Evolutionary conservation across 805 yeast genomes (phyloP).

Genomic region (Schizosaccharomyces osmophilus): DNA sequence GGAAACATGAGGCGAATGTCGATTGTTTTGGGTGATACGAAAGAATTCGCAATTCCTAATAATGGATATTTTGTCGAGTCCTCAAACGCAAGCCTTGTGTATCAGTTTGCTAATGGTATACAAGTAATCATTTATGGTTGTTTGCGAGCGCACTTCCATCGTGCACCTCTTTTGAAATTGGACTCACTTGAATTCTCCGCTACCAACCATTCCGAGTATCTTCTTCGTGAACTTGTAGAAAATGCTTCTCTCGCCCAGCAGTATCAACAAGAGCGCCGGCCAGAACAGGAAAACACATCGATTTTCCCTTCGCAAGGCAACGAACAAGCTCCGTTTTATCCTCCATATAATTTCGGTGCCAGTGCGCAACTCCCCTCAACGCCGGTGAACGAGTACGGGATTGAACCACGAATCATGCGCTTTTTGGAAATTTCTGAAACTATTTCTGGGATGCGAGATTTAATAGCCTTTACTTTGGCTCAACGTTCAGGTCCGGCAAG

Average conservation of each 20-base stretch:
- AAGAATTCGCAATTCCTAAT: background rate
- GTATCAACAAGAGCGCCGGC: too few species aligned
- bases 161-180: background rate
- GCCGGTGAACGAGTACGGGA: background rate
- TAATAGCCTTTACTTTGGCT: constrained; percentile 1
- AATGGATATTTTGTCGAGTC: background rate
- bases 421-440: constrained; percentile 1
- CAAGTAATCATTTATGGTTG: background rate
- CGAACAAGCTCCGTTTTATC: too few species aligned
- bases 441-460: constrained; percentile 1
- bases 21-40: background rate
- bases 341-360: too few species aligned
- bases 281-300: too few species aligned
- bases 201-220: background rate
- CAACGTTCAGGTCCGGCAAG: background rate
- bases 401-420: background rate
- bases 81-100: background rate
- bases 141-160: background rate
- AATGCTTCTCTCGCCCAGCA: background rate
- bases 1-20: background rate
- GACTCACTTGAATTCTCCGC: background rate
- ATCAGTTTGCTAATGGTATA: background rate
- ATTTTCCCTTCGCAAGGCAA: too few species aligned
- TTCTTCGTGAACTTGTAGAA: background rate
- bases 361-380: background rate